phyloP scores from a whole-genome alignment of 2,329 filamentous ascomycete species.

The Fonsecaea erecta region DNA sequence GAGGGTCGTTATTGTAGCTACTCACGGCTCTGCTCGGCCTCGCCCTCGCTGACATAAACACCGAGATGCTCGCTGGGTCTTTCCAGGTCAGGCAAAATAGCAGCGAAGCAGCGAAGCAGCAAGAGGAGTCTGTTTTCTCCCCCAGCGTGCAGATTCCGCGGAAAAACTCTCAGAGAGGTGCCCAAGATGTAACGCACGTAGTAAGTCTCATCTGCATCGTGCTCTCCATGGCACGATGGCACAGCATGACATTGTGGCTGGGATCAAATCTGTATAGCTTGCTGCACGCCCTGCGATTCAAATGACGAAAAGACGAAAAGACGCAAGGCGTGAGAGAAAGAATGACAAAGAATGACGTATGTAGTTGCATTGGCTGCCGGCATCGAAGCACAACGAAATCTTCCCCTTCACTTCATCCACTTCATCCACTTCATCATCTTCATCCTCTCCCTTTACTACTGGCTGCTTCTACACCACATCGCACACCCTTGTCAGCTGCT shows the following conservation, averaged over 20 bases:
- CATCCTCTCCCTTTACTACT: background rate
- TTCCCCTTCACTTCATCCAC: background rate
- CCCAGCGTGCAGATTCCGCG: background rate
- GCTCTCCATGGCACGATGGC: background rate
- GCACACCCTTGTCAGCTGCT: no score
- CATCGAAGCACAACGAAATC: background rate
- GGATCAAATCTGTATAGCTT: background rate
- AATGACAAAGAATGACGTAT: no score
- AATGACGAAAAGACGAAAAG: background rate
- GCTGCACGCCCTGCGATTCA: background rate
- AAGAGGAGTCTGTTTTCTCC: background rate
- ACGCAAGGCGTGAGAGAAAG: no score
- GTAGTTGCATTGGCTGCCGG: no score
- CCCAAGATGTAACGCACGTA: background rate
- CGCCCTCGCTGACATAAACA: background rate
- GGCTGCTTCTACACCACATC: background rate
- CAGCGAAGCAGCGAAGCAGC: background rate
- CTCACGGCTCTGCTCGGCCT: slow-evolving; percentile 6
- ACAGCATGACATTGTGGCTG: no score
- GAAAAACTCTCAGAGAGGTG: background rate
- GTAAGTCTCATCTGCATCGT: background rate
- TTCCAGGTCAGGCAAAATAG: background rate
- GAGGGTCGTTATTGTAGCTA: no score
- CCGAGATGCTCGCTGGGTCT: background rate
- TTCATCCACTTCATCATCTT: no score